These are phyloP conservation scores for Populus euphratica DNA, from an alignment of 345 rosid genomes.

Conservation along the genomic window DNA sequence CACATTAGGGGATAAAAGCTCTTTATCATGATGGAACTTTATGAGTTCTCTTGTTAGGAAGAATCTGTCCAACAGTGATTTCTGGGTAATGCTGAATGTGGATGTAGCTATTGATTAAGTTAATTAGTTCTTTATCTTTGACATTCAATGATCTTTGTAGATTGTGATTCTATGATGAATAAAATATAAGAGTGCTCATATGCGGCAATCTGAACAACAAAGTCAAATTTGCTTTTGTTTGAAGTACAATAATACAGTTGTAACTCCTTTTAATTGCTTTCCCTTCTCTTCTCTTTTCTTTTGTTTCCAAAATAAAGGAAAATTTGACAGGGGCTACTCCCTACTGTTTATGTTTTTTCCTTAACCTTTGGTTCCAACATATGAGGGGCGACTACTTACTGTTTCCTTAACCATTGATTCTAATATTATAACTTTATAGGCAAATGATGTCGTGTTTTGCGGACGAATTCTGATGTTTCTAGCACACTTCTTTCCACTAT, in stretches of 20 bases:
- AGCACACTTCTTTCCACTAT: slow-evolving; percentile 91
- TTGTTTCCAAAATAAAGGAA: not conserved
- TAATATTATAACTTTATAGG: slow-evolving; percentile 44
- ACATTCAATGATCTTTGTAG: not conserved
- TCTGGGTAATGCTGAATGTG: not conserved
- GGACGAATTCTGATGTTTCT: slow-evolving; percentile 96
- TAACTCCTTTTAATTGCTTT: not conserved
- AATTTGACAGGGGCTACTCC: not conserved
- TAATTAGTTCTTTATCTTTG: not conserved
- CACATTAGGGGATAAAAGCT: not conserved
- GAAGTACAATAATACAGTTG: not conserved
- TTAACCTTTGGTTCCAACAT: slow-evolving; percentile 1
- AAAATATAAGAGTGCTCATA: not conserved
- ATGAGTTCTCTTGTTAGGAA: not conserved
- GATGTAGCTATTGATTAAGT: not conserved
- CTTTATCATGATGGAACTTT: not conserved
- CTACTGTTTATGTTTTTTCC: not conserved
- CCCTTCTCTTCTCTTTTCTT: not conserved
- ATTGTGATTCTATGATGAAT: not conserved
- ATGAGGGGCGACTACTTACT: not conserved
- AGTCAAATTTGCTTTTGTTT: slow-evolving; percentile 4
- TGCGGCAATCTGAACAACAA: not conserved
- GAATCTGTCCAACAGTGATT: not conserved
- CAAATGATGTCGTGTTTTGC: slow-evolving; percentile 93
- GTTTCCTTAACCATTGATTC: not conserved